phyloP scores from a whole-genome alignment of 1,284 basidiomycete genomes.

The Salmacisia buchloeana region DNA sequence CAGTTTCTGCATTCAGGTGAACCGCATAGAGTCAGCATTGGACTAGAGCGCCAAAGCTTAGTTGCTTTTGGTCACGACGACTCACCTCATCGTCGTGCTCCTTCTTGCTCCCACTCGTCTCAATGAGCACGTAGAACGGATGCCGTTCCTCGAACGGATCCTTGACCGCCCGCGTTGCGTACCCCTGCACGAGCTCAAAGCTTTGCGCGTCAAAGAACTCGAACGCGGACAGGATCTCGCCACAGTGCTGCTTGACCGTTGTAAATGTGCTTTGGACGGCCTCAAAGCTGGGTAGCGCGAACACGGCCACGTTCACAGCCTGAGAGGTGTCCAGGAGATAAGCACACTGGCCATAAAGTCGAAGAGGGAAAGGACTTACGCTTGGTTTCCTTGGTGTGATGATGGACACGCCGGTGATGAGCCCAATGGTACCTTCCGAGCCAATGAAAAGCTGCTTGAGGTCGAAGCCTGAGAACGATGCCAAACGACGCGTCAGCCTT shows the following conservation, averaged over 20 bases:
- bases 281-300: conserved; percentile 58
- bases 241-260: conserved; percentile 65
- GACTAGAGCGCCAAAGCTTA: background rate
- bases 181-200: conserved; percentile 67
- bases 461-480: conserved; percentile 65
- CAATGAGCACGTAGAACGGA: conserved; percentile 70
- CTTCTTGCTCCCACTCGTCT: conserved; percentile 87
- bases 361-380: conserved; percentile 42
- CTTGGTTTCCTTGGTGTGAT: conserved; percentile 84
- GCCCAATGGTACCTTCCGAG: conserved; percentile 88
- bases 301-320: conserved; percentile 57
- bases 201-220: conserved; percentile 89
- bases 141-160: conserved; percentile 44
- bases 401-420: conserved; percentile 93
- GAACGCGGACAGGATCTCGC: conserved; percentile 95
- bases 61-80: background rate
- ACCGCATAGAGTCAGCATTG: background rate
- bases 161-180: conserved; percentile 57
- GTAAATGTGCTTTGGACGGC: conserved; percentile 58
- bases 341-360: no score
- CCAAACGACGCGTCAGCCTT: background rate
- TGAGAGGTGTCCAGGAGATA: conserved; percentile 9
- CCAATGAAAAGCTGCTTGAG: conserved; percentile 98
- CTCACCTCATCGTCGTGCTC: conserved; percentile 90
- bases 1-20: conserved; percentile 66